These are phyloP conservation scores for Mrakia frigida DNA, from an alignment of 768 basidiomycete species.

Conservation along the genomic window DNA sequence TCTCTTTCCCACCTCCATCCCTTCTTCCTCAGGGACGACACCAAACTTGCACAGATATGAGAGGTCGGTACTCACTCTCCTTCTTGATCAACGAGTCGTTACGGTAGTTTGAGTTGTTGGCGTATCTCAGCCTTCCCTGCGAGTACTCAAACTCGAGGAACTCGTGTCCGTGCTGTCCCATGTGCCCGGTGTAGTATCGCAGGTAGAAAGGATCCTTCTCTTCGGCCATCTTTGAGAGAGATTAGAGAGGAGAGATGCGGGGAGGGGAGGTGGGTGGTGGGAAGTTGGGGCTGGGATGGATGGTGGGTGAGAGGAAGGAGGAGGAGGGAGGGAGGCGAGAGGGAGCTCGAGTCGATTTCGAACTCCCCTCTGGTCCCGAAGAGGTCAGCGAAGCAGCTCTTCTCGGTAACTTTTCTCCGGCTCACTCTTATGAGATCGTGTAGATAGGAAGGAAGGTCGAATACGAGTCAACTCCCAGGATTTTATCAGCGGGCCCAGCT, in stretches of 20 bases:
- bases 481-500: too few species aligned
- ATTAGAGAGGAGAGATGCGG: not conserved
- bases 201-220: slow-evolving; percentile 47
- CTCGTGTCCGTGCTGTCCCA: slow-evolving; percentile 94
- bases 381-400: too few species aligned
- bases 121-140: slow-evolving; percentile 78
- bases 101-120: slow-evolving; percentile 98
- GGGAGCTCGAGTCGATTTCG: too few species aligned
- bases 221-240: slow-evolving; percentile 29
- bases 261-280: not conserved
- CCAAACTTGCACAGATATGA: not conserved
- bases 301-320: not conserved
- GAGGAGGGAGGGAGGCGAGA: not conserved
- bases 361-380: not conserved
- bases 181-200: slow-evolving; percentile 81
- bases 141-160: slow-evolving; percentile 98
- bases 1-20: not conserved
- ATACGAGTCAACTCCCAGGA: too few species aligned
- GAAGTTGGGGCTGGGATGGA: not conserved
- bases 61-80: slow-evolving; percentile 67
- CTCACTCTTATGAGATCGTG: too few species aligned
- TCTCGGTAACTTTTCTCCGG: too few species aligned
- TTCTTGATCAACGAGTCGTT: slow-evolving; percentile 97
- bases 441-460: too few species aligned
- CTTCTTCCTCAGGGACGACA: not conserved